These are phyloP conservation scores for Blyttiomyces sp. DNA, from an alignment of 371 early-diverging fungal species.

Conservation along the genomic window DNA sequence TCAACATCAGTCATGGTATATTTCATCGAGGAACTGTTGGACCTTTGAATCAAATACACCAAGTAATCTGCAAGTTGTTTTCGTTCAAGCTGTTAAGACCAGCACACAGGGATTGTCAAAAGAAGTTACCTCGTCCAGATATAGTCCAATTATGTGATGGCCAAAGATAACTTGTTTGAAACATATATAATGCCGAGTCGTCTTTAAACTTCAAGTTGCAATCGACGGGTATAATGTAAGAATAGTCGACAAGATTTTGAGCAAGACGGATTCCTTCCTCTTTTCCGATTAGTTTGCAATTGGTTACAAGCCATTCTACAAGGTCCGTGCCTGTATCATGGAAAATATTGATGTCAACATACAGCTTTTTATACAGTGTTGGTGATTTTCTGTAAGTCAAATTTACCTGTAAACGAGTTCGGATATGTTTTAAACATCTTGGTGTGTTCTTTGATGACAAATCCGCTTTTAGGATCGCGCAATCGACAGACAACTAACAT, in stretches of 20 bases:
- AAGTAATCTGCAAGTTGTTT: conserved; percentile 21
- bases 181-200: conserved; percentile 22
- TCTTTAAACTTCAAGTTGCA: conserved; percentile 25
- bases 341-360: neutral
- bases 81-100: neutral
- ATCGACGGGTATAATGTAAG: conserved; percentile 36
- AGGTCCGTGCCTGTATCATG: conserved; percentile 22
- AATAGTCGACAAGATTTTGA: conserved; percentile 23
- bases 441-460: conserved; percentile 28
- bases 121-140: conserved; percentile 16
- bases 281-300: conserved; percentile 31
- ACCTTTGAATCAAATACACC: conserved; percentile 31
- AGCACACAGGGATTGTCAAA: neutral
- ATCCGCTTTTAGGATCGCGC: conserved; percentile 24
- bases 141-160: conserved; percentile 11
- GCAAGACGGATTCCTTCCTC: conserved; percentile 31
- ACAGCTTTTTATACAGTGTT: neutral
- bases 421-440: conserved; percentile 31
- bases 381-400: neutral
- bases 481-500: conserved; percentile 14
- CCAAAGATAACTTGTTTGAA: conserved; percentile 21
- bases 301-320: conserved; percentile 30
- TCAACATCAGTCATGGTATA: conserved; percentile 30
- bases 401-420: conserved; percentile 24
- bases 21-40: conserved; percentile 11